phyloP scores from a whole-genome alignment of 202 grass and related monocot genomes.

The Hordeum pubiflorum region DNA sequence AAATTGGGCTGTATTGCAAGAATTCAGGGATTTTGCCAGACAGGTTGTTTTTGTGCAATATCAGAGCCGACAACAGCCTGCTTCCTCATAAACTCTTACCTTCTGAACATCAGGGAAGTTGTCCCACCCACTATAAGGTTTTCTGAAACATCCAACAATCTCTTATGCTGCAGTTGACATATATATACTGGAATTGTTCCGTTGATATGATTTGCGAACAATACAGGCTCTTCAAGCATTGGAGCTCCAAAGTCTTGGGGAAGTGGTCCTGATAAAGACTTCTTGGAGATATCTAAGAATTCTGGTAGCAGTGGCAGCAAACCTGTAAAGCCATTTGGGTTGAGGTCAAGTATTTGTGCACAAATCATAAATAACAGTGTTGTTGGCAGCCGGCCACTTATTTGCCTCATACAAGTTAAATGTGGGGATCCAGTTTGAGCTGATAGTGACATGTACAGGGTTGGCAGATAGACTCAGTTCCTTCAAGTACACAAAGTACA shows the following conservation, averaged over 20 bases:
- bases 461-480: background rate
- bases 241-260: background rate
- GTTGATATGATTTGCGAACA: background rate
- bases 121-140: conserved; percentile 7
- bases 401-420: background rate
- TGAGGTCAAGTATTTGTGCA: background rate
- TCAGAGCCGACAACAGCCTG: background rate
- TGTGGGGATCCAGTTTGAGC: conserved; percentile 2
- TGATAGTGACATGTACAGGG: background rate
- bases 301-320: background rate
- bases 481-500: background rate
- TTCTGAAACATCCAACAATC: background rate
- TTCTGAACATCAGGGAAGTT: background rate
- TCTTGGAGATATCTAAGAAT: background rate
- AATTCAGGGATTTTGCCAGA: background rate
- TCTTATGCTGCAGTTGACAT: background rate
- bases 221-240: background rate
- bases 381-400: background rate
- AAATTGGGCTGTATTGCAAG: background rate
- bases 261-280: background rate
- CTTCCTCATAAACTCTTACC: background rate
- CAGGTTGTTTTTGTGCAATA: background rate
- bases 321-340: background rate
- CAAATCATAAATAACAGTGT: background rate
- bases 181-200: background rate